Base-by-base conservation (phyloP, 2,329 filamentous ascomycete genomes). In the Penicillium palitans region DNA sequence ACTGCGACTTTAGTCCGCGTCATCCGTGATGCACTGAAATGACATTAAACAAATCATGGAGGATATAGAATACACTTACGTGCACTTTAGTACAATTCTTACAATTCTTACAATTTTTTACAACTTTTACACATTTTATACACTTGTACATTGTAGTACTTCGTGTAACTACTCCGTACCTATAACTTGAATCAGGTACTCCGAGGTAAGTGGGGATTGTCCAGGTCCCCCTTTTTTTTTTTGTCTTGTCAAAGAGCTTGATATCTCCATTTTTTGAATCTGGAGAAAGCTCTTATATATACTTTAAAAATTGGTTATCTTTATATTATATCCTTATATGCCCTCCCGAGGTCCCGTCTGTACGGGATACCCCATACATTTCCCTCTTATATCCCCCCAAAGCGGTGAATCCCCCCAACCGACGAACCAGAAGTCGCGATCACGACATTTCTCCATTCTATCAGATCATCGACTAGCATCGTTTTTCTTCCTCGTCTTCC, bases 371-470 rank as follows among this genome's bases (percentile, higher is more conserved):
- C 29, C 29, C n/a, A 39, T 21, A 40, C 8, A 6, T 7, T 4
- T 6, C 15, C 12, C 15, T 9, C 9, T 44, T 15, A 21, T 42
- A 21, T 5, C 10, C 29, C 5, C 10, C 10, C 9, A 42, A 57
- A 68, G 66, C 65, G 68, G 67, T 68, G 60, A 70, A 56, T 52
- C 25, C 39, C 25, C 24, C 31, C 39, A 42, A 66, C 66, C 54
- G 69, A 64, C 71, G 60, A 70, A 74, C 64, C 66, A 72, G 57
- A 65, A 46, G 19, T 27, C 46, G 66, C 72, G 71, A 76, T 76
- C 72, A 75, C 74, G 74, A 76, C 74, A 76, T 76, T 74, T 75
- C 72, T 70, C 72, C 74, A 74, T 74, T 71, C 62, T 68, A 76
- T 76, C 71, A 74, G 70, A 74, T 74, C 73, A 76, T 76, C 72